phyloP scores from a whole-genome alignment of 148 eudicot species.

The Polygonum aviculare region DNA sequence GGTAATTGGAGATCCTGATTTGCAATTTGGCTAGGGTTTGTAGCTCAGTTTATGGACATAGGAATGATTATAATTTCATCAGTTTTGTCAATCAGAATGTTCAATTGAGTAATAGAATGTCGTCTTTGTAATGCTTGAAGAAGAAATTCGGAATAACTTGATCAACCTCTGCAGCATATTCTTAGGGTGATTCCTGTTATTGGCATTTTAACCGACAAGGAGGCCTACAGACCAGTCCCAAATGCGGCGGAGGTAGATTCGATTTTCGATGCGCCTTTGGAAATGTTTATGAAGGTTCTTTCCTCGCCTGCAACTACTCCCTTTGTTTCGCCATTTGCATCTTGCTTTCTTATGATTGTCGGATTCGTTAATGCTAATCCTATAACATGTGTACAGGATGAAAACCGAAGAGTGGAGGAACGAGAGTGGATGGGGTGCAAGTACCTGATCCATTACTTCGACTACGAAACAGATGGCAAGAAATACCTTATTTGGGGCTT shows the following conservation, averaged over 20 bases:
- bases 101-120: not conserved
- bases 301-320: not conserved
- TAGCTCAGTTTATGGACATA: not conserved
- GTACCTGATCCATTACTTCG: constrained; percentile 69
- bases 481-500: constrained; percentile 77
- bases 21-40: not conserved
- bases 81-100: not conserved
- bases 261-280: constrained; percentile 84
- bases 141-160: not conserved
- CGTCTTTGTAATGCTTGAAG: not conserved
- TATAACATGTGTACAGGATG: constrained; percentile 41
- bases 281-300: constrained; percentile 62
- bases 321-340: not conserved
- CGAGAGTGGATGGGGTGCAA: constrained; percentile 82
- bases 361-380: not conserved
- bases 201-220: constrained; percentile 46
- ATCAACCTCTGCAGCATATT: constrained; percentile 29
- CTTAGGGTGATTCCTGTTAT: constrained; percentile 56
- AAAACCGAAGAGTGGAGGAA: constrained; percentile 65
- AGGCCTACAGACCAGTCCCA: constrained; percentile 49
- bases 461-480: constrained; percentile 42
- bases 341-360: not conserved
- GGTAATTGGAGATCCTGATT: not conserved
- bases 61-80: not conserved
- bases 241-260: constrained; percentile 70